phyloP scores from a whole-genome alignment of 768 basidiomycete genomes.

The Porphyrellus cyaneotinctus region DNA sequence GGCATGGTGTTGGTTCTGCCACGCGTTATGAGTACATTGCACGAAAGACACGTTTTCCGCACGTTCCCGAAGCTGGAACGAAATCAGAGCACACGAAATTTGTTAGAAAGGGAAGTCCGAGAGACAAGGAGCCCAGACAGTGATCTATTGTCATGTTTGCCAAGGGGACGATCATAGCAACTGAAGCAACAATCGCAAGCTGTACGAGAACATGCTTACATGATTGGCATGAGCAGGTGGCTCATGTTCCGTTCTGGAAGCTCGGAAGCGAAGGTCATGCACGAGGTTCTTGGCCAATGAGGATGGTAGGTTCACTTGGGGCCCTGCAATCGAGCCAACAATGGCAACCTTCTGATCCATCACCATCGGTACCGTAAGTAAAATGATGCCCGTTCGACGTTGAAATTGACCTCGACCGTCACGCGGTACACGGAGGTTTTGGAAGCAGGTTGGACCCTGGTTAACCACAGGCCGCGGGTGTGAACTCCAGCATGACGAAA shows the following conservation, averaged over 20 bases:
- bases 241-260: slow-evolving; percentile 23
- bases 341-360: slow-evolving; percentile 24
- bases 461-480: background rate
- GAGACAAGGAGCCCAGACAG: background rate
- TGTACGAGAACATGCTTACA: slow-evolving; percentile 11
- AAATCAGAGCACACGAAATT: background rate
- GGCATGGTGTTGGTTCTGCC: slow-evolving; percentile 5
- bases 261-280: slow-evolving; percentile 22
- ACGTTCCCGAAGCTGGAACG: slow-evolving; percentile 1
- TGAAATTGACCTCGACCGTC: slow-evolving; percentile 20
- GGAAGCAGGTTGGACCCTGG: slow-evolving; percentile 5
- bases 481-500: background rate
- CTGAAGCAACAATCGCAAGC: slow-evolving; percentile 1
- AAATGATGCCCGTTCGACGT: slow-evolving; percentile 29
- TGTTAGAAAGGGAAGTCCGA: background rate
- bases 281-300: slow-evolving; percentile 22
- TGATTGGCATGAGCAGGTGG: slow-evolving; percentile 17
- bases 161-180: slow-evolving; percentile 4
- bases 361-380: slow-evolving; percentile 30
- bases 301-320: slow-evolving; percentile 1
- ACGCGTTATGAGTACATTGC: slow-evolving; percentile 7
- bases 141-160: slow-evolving; percentile 3
- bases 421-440: slow-evolving; percentile 23
- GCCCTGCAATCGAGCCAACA: slow-evolving; percentile 12
- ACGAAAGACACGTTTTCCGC: slow-evolving; percentile 18